Conservation (phyloP, 805 yeast genomes). For the Tetrapisispora iriomotensis region DNA sequence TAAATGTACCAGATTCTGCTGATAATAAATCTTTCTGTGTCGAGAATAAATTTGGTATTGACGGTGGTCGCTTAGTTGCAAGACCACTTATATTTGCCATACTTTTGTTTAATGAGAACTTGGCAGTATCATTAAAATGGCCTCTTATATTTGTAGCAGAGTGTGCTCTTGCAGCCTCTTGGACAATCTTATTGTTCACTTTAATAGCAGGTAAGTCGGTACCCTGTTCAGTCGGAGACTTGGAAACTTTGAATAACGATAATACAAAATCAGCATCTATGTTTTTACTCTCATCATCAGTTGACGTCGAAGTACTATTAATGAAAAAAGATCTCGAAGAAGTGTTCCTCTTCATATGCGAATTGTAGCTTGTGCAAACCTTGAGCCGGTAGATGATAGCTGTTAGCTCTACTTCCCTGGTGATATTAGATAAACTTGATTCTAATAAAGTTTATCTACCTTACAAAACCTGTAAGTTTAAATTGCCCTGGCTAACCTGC, state of each 20-base stretch:
- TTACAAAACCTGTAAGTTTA: too few relatives aligned
- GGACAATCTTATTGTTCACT: background rate
- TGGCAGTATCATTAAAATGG: too few relatives aligned
- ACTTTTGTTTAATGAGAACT: too few relatives aligned
- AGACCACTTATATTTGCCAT: background rate
- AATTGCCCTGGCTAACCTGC: too few relatives aligned
- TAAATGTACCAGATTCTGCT: conserved; percentile 17
- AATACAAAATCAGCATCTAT: conserved; percentile 1
- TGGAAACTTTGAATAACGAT: background rate
- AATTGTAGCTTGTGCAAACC: too few relatives aligned
- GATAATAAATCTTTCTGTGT: conserved; percentile 8
- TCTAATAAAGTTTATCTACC: too few relatives aligned
- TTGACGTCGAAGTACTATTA: background rate
- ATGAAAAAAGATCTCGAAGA: conserved; percentile 3
- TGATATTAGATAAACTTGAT: too few relatives aligned
- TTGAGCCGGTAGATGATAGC: too few relatives aligned
- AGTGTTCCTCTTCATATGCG: conserved; percentile 1
- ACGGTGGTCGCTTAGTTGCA: background rate
- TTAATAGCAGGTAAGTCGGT: background rate
- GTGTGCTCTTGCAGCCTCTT: background rate
- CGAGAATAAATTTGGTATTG: background rate
- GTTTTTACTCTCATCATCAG: background rate
- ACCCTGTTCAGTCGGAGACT: background rate
- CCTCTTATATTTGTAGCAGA: background rate
- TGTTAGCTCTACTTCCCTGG: too few relatives aligned